Base-by-base conservation (phyloP, 371 early-diverging fungal species). In the Mucor irregularis region DNA sequence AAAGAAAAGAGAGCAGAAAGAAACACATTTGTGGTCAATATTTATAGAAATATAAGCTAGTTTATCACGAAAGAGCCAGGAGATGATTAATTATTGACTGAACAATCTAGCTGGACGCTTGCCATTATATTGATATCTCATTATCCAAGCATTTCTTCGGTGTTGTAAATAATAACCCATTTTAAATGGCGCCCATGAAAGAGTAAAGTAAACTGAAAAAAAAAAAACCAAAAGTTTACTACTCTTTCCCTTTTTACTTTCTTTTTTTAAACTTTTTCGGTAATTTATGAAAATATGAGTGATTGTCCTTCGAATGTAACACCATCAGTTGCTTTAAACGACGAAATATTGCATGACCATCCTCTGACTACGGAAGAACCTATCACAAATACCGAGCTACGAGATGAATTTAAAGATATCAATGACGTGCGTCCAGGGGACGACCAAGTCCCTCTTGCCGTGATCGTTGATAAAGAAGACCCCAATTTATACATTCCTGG, bases 321-420 rank as follows among this genome's bases (percentile, higher is more conserved):
- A 44, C 49, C 53, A 30, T 11, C 19, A 22, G 30, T 58, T 26
- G 16, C 45, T 10, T 22, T 51, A 7, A 45, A 58, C 7, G 55
- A 43, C 29, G 10, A 34, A 25, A 9, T 39, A 21, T 3, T 35
- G 17, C n/a, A 31, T n/a, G 29, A 58, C 8, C 54, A 54, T 16
- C 68, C 68, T 5, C 44, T 67, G 7, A 67, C 68, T 4, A 67
- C 68, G 13, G 68, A 67, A 30, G 68, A 67, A 4, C 64, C 68
- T 16, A 29, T 43, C 21, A 43, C 37, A n/a, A 46, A 52, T 8
- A 31, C 51, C n/a, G 64, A 64, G 28, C 40, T 63, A 1, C 34
- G 52, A 26, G 22, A 48, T 14, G 64, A 56, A 21, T 31, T 67
- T 1, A 55, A 67, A 55, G 56, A 54, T 26, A 46, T 67, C 24